Percentiles rank a stretch among this genome's conserved stretches.
Conservation (phyloP, 1,139 yeast species). For the Candida tetrigidarum region DNA sequence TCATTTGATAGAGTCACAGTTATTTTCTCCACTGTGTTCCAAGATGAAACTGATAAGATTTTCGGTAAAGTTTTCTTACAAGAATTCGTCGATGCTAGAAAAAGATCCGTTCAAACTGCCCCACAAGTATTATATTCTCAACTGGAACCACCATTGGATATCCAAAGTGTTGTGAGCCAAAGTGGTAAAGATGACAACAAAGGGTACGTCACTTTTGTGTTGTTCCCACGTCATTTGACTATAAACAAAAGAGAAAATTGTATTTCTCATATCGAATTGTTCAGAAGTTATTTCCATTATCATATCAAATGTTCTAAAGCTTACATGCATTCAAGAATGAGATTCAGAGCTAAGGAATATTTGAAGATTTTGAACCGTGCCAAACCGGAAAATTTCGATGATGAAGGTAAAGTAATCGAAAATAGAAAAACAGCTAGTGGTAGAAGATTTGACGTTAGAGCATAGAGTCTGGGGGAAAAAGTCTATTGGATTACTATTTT, state of each 20-base stretch:
- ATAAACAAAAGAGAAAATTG: constrained; percentile 80
- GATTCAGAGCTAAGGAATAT: constrained; percentile 91
- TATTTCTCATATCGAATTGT: constrained; percentile 86
- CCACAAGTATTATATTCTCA: constrained; percentile 96
- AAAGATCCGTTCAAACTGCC: constrained; percentile 95
- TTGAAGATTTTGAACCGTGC: constrained; percentile 96
- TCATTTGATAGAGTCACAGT: constrained; percentile 97
- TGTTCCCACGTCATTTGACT: constrained; percentile 73
- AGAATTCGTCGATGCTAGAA: constrained; percentile 96
- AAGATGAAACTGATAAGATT: constrained; percentile 95
- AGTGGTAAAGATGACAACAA: constrained; percentile 49
- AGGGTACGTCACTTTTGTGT: constrained; percentile 78
- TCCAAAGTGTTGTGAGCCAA: constrained; percentile 40
- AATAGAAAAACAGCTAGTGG: constrained; percentile 83
- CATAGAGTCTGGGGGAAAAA: constrained; percentile 4
- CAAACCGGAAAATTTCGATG: constrained; percentile 88
- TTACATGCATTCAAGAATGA: constrained; percentile 97
- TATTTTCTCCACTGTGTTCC: constrained; percentile 89
- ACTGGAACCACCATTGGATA: constrained; percentile 92
- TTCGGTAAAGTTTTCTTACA: constrained; percentile 95
- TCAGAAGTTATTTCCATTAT: constrained; percentile 96
- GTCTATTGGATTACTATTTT: too few species aligned
- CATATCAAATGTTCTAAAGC: constrained; percentile 99
- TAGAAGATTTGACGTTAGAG: constrained; percentile 60
- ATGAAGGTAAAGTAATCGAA: constrained; percentile 61